Evolutionary conservation across 116 monocot species (phyloP).

Genomic region (Dioscorea cayenensis): DNA sequence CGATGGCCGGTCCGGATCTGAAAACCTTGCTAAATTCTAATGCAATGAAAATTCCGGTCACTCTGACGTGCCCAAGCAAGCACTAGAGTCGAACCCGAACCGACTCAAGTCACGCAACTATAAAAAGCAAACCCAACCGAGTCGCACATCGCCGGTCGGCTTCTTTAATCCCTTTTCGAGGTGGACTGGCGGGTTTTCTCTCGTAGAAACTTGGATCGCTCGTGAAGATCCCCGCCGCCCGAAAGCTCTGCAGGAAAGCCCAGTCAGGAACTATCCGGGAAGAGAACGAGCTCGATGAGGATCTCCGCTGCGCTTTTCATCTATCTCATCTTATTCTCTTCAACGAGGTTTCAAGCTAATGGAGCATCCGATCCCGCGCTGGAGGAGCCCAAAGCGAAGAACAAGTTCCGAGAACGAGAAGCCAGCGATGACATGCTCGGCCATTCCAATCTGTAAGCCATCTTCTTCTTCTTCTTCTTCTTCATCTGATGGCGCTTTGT

Average conservation of each 20-base stretch:
- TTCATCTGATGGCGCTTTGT: background rate
- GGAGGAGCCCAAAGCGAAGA: slow-evolving; percentile 33
- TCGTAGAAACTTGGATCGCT: background rate
- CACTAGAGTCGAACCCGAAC: too few species aligned
- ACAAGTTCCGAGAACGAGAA: slow-evolving; percentile 89
- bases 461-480: background rate
- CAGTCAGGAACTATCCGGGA: background rate
- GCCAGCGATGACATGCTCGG: slow-evolving; percentile 81
- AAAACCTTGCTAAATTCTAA: too few species aligned
- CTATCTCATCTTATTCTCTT: slow-evolving; percentile 20
- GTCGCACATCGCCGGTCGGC: too few species aligned
- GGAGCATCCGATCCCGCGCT: slow-evolving; percentile 35
- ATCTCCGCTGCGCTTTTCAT: slow-evolving; percentile 6
- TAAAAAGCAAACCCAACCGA: too few species aligned
- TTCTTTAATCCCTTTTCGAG: too few species aligned
- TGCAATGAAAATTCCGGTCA: too few species aligned
- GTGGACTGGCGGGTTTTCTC: too few species aligned
- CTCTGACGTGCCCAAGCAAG: too few species aligned
- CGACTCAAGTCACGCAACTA: too few species aligned
- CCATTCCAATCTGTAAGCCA: slow-evolving; percentile 53
- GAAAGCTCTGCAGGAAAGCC: slow-evolving; percentile 1
- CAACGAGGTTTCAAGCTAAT: slow-evolving; percentile 9
- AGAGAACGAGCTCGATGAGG: slow-evolving; percentile 18
- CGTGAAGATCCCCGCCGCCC: background rate
- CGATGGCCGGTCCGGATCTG: too few species aligned